Evolutionary conservation across 1,139 yeast species (phyloP).

Genomic region (Diutina rugosa): DNA sequence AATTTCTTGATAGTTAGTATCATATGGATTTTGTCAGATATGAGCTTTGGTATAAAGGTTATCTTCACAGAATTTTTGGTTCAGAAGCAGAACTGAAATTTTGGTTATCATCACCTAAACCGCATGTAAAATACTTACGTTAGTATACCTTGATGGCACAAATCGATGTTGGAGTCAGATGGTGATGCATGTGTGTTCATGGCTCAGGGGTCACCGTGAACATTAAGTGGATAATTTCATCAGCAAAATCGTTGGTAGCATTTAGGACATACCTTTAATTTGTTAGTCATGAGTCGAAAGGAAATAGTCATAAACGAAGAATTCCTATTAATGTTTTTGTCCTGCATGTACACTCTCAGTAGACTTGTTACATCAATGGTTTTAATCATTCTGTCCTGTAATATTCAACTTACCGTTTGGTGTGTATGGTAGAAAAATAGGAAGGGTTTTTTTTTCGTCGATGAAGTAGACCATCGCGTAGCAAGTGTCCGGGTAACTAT

Average conservation of each 20-base stretch:
- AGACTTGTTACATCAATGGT: conserved; percentile 4
- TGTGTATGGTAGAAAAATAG: not conserved
- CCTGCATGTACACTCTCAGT: conserved; percentile 5
- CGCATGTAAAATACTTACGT: conserved; percentile 2
- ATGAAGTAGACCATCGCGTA: not conserved
- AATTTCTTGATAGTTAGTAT: not conserved
- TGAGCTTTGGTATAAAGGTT: conserved; percentile 33
- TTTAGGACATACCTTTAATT: not conserved
- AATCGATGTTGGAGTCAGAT: conserved; percentile 37
- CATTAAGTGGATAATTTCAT: conserved; percentile 29
- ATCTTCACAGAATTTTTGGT: conserved; percentile 55
- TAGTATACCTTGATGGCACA: not conserved
- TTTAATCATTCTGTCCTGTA: conserved; percentile 3
- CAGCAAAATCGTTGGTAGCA: conserved; percentile 10
- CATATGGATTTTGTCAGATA: conserved; percentile 9
- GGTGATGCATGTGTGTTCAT: conserved; percentile 82
- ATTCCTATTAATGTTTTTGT: conserved; percentile 4
- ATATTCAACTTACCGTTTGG: not conserved
- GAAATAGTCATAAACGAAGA: conserved; percentile 5
- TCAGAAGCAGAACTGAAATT: conserved; percentile 85
- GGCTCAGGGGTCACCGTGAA: conserved; percentile 59
- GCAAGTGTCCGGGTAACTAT: not conserved
- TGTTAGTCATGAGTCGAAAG: not conserved
- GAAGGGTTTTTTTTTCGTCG: not conserved
- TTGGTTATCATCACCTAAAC: conserved; percentile 42